Base-by-base conservation (phyloP, 2,329 filamentous ascomycete genomes). In the Pseudogymnoascus verrucosus region DNA sequence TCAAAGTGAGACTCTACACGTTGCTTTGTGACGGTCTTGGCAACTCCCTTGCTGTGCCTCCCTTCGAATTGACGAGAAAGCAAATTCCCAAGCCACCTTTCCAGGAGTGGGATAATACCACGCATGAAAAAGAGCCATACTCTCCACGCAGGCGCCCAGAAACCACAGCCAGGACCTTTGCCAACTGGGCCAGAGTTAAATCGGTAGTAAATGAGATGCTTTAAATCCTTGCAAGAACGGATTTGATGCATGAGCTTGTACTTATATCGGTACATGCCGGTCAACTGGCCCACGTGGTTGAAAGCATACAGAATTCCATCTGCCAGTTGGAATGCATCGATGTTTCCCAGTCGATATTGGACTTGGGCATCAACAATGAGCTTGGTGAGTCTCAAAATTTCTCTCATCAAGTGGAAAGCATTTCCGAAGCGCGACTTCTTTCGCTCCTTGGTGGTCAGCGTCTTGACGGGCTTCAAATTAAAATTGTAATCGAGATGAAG, bases 241-340 rank as follows among this genome's bases (percentile, higher is more conserved):
- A 99, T 99, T 77, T 99, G 95, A 75, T 99, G 95, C 95, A 99
- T 99, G 64, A 99, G 83, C 82, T 99, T 99, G 81, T 99, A 99
- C 82, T 99, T 99, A 84, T 99, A 99, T 66, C 95, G 89, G 78
- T 99, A 99, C 95, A 99, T 99, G 74, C 95, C 95, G 14, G 95
- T 99, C 66, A 99, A 81, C 76, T 99, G 96, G 66, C 95, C 95
- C 64, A 99, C 95, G 71, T 99, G 95, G 78, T 99, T 99, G 80
- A 99, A 99, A 16, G 95, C 96, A 71, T 99, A 99, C n/a, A 98
- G 81, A 64, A 99, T 99, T 76, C 95, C 95, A 76, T 99, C 95
- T 3, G 95, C 95, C 68, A 99, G 87, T 76, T 99, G 95, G 80
- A 99, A 99, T 39, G 96, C 95, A 76, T 99, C 95, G 67, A 99